These are phyloP conservation scores for Aspergillus panamensis DNA, from an alignment of 495 filamentous ascomycete species.

Conservation along the genomic window DNA sequence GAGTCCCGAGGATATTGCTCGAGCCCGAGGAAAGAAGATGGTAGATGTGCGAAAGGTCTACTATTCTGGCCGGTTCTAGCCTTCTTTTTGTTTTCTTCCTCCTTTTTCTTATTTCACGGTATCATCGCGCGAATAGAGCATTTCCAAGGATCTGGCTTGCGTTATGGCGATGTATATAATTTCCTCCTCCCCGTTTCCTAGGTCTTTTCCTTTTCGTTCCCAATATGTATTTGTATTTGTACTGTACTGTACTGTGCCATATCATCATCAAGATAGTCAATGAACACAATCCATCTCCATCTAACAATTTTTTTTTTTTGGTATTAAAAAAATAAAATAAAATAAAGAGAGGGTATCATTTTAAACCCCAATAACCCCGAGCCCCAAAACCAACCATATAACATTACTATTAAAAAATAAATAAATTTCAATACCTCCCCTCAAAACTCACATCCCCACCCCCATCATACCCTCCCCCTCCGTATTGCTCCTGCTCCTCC, in stretches of 20 bases:
- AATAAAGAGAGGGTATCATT: slow-evolving; percentile 15
- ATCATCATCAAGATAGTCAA: background rate
- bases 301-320: too few relatives aligned
- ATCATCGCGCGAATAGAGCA: slow-evolving; percentile 10
- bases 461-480: slow-evolving; percentile 24
- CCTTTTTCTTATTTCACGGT: slow-evolving; percentile 18
- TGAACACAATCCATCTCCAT: background rate
- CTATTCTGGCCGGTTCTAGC: slow-evolving; percentile 70
- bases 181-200: background rate
- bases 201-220: slow-evolving; percentile 22
- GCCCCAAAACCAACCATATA: slow-evolving; percentile 1
- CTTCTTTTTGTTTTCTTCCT: background rate
- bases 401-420: background rate
- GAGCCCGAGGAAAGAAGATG: slow-evolving; percentile 84
- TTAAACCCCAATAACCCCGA: background rate
- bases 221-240: slow-evolving; percentile 12
- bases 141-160: slow-evolving; percentile 16
- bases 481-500: slow-evolving; percentile 26
- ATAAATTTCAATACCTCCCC: slow-evolving; percentile 19
- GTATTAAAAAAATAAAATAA: too few relatives aligned
- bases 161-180: slow-evolving; percentile 42
- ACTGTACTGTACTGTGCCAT: slow-evolving; percentile 4
- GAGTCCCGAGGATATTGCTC: slow-evolving; percentile 82
- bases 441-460: slow-evolving; percentile 39
- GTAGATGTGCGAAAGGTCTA: slow-evolving; percentile 97